Evolutionary conservation across 2,329 filamentous ascomycete genomes (phyloP).

Genomic region (Cytospora schulzeri): DNA sequence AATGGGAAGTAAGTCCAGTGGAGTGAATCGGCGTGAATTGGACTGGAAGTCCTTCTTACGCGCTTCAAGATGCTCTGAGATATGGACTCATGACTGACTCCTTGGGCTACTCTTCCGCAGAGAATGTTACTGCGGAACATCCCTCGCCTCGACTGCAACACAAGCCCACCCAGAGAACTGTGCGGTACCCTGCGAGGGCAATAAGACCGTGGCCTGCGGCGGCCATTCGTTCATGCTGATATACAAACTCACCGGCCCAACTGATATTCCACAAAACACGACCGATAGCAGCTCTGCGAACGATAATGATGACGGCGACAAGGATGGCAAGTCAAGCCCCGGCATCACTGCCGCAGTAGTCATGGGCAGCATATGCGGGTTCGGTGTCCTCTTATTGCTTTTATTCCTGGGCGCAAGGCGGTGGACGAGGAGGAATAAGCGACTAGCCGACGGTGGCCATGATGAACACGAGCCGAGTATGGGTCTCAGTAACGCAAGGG

Average conservation of each 20-base stretch:
- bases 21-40: not conserved
- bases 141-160: slow-evolving; percentile 2
- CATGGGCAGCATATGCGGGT: slow-evolving; percentile 17
- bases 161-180: slow-evolving; percentile 1
- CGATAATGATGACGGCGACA: not conserved
- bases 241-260: slow-evolving; percentile 1
- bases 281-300: not conserved
- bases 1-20: slow-evolving; percentile 11
- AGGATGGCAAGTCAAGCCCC: not conserved
- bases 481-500: too few relatives aligned
- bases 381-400: slow-evolving; percentile 1
- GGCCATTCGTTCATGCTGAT: slow-evolving; percentile 10
- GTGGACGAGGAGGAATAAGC: not conserved
- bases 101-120: not conserved
- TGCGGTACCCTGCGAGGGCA: slow-evolving; percentile 6
- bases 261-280: not conserved
- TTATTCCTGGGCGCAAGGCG: slow-evolving; percentile 5
- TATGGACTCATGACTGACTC: not conserved
- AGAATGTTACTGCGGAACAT: slow-evolving; percentile 22
- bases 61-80: not conserved
- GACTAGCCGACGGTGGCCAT: not conserved
- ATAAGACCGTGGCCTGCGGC: slow-evolving; percentile 14
- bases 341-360: slow-evolving; percentile 12
- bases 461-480: not conserved
- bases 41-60: not conserved